Evolutionary conservation across 73 alveolate species (phyloP).

Genomic region (Strombidium stylifer): DNA sequence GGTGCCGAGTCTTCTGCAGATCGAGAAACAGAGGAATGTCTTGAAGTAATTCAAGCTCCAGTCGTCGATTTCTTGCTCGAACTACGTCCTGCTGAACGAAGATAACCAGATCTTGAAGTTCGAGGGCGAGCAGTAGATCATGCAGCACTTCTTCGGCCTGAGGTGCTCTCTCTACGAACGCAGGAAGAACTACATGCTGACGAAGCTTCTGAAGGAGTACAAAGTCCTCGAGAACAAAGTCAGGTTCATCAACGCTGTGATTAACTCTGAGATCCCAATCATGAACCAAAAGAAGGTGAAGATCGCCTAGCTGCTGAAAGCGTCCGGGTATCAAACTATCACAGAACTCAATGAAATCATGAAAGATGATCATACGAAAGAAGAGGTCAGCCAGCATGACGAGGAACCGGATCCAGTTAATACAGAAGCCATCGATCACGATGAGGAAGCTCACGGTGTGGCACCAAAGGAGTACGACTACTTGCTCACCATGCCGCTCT

Average conservation of each 20-base stretch:
- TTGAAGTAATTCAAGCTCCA: constrained; percentile 83
- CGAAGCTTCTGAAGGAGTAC: constrained; percentile 55
- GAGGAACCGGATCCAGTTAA: constrained; percentile 44
- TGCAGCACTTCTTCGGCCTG: constrained; percentile 82
- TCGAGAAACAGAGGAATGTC: constrained; percentile 46
- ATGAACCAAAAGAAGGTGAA: constrained; percentile 82
- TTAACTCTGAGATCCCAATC: constrained; percentile 73
- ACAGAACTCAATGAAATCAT: constrained; percentile 1
- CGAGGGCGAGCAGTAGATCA: constrained; percentile 70
- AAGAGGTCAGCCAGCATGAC: constrained; percentile 18
- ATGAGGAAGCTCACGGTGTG: constrained; percentile 11
- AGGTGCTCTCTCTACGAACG: constrained; percentile 75
- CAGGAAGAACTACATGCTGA: constrained; percentile 83
- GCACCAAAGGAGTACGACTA: constrained; percentile 93
- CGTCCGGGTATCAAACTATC: constrained; percentile 11
- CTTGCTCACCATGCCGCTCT: constrained; percentile 89
- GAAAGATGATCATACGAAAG: background rate
- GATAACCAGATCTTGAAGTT: constrained; percentile 80
- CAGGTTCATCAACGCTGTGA: constrained; percentile 77
- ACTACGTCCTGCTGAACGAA: constrained; percentile 86
- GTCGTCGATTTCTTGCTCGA: constrained; percentile 68
- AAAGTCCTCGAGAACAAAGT: constrained; percentile 67
- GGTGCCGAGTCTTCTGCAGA: constrained; percentile 25
- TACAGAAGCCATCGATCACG: constrained; percentile 19
- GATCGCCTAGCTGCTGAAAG: constrained; percentile 65